Evolutionary conservation across 2,329 filamentous ascomycete genomes (phyloP), one percentile per base, ranked within the genome.

Genomic region (Fusarium sp.): DNA sequence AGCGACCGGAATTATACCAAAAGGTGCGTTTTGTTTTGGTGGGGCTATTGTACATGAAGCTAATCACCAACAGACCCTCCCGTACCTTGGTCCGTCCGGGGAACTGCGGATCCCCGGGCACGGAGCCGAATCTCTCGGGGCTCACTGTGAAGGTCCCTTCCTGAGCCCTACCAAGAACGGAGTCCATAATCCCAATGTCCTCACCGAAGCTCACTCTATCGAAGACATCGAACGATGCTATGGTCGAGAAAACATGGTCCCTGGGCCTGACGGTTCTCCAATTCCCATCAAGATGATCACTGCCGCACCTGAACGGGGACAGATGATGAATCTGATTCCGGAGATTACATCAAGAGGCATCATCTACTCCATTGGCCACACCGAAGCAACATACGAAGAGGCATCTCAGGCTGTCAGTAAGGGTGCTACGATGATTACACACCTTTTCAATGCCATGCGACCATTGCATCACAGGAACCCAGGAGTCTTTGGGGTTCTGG

Each of bases 381-480:
- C 93, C 0, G 93, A 97, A 78, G 92, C 93, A 16, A 93, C 91
- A 0, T 97, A 95, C 77, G 93, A 97, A 79, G 86, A 95, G 77
- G 93, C 92, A 2, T 89, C 90, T 6, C 81, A 83, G 7, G 92
- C 92, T 21, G 87, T 96, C 6, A 84, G 83, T n/a, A 85, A 89
- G 9, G 94, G 94, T 53, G 93, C 92, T 3, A 92, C 88, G 50
- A 97, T 97, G 93, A 92, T 97, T 71, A 97, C 94, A 0, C 94
- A 97, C 76, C 85, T 97, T 3, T 97, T 97, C 87, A 97, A 97
- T 78, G 94, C 94, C 26, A 97, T 97, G 94, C 87, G 90, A 1
- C 93, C 93, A 16, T 88, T 97, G 52, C 93, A 96, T 79, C 93
- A 98, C 83, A 91, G 94, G 61, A 94, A 97, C 79, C 94, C 94